Conservation (phyloP, 306 rosid genomes). For the Quercus cerris region DNA sequence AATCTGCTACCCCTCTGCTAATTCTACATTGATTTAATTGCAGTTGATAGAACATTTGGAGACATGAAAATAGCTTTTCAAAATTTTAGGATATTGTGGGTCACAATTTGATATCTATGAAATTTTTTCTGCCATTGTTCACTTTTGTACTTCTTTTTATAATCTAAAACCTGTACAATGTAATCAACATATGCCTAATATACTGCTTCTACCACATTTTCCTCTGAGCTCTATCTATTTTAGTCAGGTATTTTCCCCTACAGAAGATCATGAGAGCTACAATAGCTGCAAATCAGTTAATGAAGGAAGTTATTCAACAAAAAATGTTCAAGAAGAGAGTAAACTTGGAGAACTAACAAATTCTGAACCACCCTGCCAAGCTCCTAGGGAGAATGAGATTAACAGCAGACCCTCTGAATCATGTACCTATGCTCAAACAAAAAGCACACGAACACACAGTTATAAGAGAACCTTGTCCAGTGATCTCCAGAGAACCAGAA, state of each 20-base stretch:
- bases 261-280: not conserved
- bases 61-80: not conserved
- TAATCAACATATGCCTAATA: not conserved
- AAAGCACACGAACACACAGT: not conserved
- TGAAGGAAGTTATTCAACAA: too few species aligned
- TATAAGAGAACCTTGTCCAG: constrained; percentile 8
- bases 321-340: not conserved
- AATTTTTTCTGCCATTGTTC: not conserved
- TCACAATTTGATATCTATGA: not conserved
- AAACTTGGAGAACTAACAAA: not conserved
- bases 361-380: not conserved
- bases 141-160: not conserved
- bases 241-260: constrained; percentile 14
- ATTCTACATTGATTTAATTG: not conserved
- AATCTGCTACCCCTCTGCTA: not conserved
- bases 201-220: not conserved
- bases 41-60: not conserved
- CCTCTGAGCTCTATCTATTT: not conserved
- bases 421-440: not conserved
- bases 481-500: not conserved
- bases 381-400: not conserved
- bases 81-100: not conserved
- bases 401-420: not conserved
- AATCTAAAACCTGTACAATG: not conserved
- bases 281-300: not conserved